phyloP scores from a whole-genome alignment of 108 stramenopile genomes.

The Discostella stelligeroides region DNA sequence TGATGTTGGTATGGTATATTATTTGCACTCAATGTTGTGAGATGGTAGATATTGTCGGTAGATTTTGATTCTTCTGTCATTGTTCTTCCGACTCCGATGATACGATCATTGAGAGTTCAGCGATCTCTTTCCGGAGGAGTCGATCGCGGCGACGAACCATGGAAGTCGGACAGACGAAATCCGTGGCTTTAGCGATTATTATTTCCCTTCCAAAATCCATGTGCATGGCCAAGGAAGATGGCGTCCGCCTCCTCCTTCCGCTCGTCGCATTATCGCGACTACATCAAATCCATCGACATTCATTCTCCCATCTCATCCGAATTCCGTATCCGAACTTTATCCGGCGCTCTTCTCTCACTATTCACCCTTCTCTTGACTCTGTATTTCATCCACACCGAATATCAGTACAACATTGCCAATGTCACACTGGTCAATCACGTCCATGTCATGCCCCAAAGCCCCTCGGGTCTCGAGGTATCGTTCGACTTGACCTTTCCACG shows the following conservation, averaged over 20 bases:
- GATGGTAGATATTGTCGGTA: too few relatives aligned
- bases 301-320: constrained; percentile 80
- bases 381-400: constrained; percentile 73
- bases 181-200: too few relatives aligned
- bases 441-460: constrained; percentile 86
- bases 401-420: constrained; percentile 68
- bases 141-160: too few relatives aligned
- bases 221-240: too few relatives aligned
- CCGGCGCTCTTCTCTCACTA: constrained; percentile 44
- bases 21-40: too few relatives aligned
- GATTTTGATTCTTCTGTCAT: too few relatives aligned
- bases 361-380: constrained; percentile 41
- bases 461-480: constrained; percentile 75
- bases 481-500: constrained; percentile 90
- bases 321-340: constrained; percentile 78
- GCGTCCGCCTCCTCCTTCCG: neutral
- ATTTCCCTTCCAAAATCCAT: too few relatives aligned
- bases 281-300: constrained; percentile 56
- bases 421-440: constrained; percentile 59
- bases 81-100: too few relatives aligned
- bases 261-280: constrained; percentile 25
- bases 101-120: too few relatives aligned
- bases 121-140: too few relatives aligned
- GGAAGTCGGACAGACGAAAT: too few relatives aligned
- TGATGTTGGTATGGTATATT: too few relatives aligned